Base-by-base conservation (phyloP, 108 stramenopile genomes). In the Conticribra weissflogii region DNA sequence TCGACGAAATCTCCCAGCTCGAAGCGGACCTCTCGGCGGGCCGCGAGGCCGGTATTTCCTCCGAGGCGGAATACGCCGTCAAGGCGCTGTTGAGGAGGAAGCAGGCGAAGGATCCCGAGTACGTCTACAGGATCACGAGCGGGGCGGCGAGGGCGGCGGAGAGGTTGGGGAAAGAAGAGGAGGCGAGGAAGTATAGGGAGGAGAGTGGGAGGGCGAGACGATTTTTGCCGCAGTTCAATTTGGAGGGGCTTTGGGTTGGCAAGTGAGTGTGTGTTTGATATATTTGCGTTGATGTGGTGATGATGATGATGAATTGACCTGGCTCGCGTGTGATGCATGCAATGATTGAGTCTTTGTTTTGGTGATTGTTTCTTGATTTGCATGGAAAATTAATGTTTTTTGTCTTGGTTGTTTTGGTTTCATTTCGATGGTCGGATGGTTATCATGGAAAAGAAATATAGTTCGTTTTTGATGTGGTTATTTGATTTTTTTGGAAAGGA, bases 211-310 rank as follows among this genome's bases (percentile, higher is more conserved):
- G 51, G 31, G 86, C 88, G 14, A 82, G 79, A 28, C 84, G 59
- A 59, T 69, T 71, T 51, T 59, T 93, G 25, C 87, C 87, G 17
- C 87, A 85, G 53, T 90, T 85, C 56, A 86, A 89, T 66, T 62
- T 93, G 56, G 91, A 93, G 65, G 91, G 91, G 48, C 52, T 91
- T 32, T 91, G 90, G 90, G 87, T 91, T 30, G 91, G 91, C 61
- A 88, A 90, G 92, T 92, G 82, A 83, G 91, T 85, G 0, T 22
- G 9, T 23, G 31, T 17, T 67, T 15, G 27, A 56, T 66, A 32
- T 67, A 4, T 34, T 30, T 67, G 18, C 36, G 9, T 60, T 50
- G 4, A 5, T 58, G 8, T 3, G 1, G 28, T 25, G 19, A 14
- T 41, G 32, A 22, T 59, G 30, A 21, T n/a, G n/a, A n/a, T n/a